Conservation (phyloP, 2,329 filamentous ascomycete species). For the Fusarium multiceps region DNA sequence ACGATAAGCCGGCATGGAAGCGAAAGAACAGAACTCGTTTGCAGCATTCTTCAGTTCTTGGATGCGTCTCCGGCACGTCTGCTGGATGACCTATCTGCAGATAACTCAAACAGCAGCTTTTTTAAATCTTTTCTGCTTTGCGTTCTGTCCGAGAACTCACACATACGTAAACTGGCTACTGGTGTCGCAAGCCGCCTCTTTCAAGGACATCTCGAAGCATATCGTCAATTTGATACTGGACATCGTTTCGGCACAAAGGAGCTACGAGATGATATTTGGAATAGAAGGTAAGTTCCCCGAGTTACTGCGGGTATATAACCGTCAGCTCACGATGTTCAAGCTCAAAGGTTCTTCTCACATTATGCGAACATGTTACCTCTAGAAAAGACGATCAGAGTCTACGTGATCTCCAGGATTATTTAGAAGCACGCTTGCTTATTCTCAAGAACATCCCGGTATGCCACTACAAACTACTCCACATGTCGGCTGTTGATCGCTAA, state of each 20-base stretch:
- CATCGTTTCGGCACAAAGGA: slow-evolving; percentile 43
- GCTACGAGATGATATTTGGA: slow-evolving; percentile 61
- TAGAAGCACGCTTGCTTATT: slow-evolving; percentile 66
- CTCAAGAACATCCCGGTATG: slow-evolving; percentile 63
- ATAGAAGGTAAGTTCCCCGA: slow-evolving; percentile 58
- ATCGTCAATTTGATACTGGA: slow-evolving; percentile 43
- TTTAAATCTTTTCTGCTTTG: slow-evolving; percentile 66
- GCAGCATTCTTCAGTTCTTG: slow-evolving; percentile 66
- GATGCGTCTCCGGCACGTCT: slow-evolving; percentile 59
- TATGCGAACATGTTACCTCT: slow-evolving; percentile 61
- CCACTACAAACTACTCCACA: not conserved
- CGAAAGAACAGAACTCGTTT: slow-evolving; percentile 44
- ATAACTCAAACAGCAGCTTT: slow-evolving; percentile 47
- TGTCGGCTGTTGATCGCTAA: slow-evolving; percentile 18
- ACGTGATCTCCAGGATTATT: slow-evolving; percentile 64
- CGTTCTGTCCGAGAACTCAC: slow-evolving; percentile 63
- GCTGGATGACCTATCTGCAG: slow-evolving; percentile 47
- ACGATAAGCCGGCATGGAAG: slow-evolving; percentile 13
- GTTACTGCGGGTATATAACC: not conserved
- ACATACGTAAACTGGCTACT: slow-evolving; percentile 61
- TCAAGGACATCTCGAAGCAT: slow-evolving; percentile 44
- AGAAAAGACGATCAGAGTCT: slow-evolving; percentile 58
- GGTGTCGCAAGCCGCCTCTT: slow-evolving; percentile 63
- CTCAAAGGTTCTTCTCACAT: slow-evolving; percentile 55
- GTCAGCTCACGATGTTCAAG: slow-evolving; percentile 33